phyloP scores from a whole-genome alignment of 306 rosid genomes.

The Citrullus colocynthis region DNA sequence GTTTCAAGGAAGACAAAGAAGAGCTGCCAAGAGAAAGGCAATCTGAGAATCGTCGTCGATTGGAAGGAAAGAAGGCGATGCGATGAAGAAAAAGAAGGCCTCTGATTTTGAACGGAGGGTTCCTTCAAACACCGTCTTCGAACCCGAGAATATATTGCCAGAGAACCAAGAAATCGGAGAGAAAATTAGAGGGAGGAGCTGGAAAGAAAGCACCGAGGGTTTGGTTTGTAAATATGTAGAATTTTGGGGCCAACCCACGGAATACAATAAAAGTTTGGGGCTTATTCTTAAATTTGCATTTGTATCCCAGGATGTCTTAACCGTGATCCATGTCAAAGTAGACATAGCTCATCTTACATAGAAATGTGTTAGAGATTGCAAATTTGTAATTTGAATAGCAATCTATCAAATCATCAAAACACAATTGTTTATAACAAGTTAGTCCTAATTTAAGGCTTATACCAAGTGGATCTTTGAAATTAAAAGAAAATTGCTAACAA shows the following conservation, averaged over 20 bases:
- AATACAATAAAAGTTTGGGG: not conserved
- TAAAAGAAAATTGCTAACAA: no score
- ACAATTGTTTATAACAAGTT: no score
- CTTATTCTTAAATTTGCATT: not conserved
- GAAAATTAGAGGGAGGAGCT: not conserved
- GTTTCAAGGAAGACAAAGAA: not conserved
- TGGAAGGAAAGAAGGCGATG: not conserved
- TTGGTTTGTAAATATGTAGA: not conserved
- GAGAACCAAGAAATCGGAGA: not conserved
- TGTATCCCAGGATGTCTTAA: no score
- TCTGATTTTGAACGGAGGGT: conserved; percentile 3
- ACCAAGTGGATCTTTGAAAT: no score
- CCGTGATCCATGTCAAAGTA: no score
- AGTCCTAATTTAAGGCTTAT: no score
- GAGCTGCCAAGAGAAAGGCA: not conserved
- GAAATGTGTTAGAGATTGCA: no score
- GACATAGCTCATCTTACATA: no score
- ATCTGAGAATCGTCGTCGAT: not conserved
- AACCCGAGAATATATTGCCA: not conserved
- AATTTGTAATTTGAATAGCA: no score
- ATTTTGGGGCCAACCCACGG: not conserved
- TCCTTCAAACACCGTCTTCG: not conserved
- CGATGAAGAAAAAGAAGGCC: not conserved
- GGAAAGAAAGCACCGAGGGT: not conserved
- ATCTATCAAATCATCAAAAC: no score